phyloP scores from a whole-genome alignment of 78 protist species.

The Acrasis kona region DNA sequence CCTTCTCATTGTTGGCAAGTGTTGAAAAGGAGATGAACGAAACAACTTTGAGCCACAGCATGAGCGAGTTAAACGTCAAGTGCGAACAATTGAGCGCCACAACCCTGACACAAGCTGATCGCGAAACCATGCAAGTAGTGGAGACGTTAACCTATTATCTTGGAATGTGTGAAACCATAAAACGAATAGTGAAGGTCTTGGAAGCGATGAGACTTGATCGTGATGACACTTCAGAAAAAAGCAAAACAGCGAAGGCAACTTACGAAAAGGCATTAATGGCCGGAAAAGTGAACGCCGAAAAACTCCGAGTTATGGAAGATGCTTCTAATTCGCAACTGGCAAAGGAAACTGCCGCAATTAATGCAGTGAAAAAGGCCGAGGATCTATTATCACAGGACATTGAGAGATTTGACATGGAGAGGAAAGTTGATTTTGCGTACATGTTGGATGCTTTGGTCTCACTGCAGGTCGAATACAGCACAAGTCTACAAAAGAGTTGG shows the following conservation, averaged over 20 bases:
- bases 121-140: conserved; percentile 8
- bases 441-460: conserved; percentile 14
- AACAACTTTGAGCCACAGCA: neutral
- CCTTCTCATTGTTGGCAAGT: neutral
- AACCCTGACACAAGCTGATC: conserved; percentile 7
- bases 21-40: neutral
- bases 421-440: conserved; percentile 5
- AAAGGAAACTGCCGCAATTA: neutral
- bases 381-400: neutral
- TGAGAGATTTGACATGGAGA: conserved; percentile 23
- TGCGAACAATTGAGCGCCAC: neutral
- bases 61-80: neutral
- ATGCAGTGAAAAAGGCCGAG: neutral
- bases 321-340: neutral
- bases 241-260: neutral
- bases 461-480: conserved; percentile 15
- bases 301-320: neutral
- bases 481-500: too few relatives aligned
- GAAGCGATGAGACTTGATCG: neutral
- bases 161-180: conserved; percentile 12
- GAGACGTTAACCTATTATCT: conserved; percentile 13
- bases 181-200: neutral
- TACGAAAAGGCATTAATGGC: neutral
- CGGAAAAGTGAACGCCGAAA: neutral
- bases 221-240: neutral